Conservation (phyloP, 345 rosid species). For the Gossypium sturtianum region DNA sequence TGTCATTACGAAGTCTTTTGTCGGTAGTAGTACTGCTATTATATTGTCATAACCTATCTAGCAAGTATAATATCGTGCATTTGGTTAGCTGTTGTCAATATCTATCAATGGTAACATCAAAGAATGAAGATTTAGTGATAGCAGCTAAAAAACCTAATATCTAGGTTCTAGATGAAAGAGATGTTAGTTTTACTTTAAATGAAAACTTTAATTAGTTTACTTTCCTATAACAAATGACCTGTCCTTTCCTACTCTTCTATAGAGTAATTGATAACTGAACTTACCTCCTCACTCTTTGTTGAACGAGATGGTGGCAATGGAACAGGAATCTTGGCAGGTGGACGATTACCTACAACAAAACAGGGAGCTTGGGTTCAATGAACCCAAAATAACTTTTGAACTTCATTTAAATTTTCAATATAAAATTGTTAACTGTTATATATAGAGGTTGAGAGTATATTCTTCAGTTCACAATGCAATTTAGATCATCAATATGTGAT, state of each 20-base stretch:
- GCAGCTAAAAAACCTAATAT: neutral
- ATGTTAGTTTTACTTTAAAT: neutral
- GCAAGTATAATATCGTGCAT: neutral
- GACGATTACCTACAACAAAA: slow-evolving; percentile 57
- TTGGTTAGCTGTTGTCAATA: neutral
- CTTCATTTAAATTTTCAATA: neutral
- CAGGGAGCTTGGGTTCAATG: slow-evolving; percentile 11
- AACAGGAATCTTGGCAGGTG: slow-evolving; percentile 89
- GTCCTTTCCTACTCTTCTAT: neutral
- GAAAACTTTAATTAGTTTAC: neutral
- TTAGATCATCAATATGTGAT: slow-evolving; percentile 2
- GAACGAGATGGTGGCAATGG: slow-evolving; percentile 60
- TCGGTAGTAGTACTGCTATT: neutral
- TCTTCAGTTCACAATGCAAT: neutral
- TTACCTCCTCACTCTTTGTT: slow-evolving; percentile 61
- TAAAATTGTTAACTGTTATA: neutral
- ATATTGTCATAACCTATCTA: neutral
- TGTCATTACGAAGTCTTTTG: neutral
- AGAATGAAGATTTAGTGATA: neutral
- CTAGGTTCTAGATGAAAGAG: neutral
- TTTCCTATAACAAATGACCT: neutral
- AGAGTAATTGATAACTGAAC: slow-evolving; percentile 4
- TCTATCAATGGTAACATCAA: neutral
- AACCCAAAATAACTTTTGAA: neutral
- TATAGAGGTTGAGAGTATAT: neutral